phyloP scores from a whole-genome alignment of 129 eudicot species.

The Solidago caesia region DNA sequence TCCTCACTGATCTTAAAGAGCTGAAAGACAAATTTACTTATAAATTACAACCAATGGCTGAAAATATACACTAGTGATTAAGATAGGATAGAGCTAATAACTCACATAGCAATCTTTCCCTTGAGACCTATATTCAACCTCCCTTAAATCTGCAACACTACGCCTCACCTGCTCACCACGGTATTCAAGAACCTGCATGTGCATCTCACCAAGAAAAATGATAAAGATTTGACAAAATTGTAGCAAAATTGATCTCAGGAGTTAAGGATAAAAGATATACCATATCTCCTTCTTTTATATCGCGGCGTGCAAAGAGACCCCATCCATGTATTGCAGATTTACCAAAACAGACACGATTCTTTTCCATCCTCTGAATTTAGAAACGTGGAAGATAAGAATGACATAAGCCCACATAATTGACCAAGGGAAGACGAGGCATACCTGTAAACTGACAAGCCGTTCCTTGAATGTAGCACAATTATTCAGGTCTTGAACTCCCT shows the following conservation, averaged over 20 bases:
- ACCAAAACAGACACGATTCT: slow-evolving; percentile 74
- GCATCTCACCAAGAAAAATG: background rate
- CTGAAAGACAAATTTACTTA: slow-evolving; percentile 40
- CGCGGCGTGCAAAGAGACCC: slow-evolving; percentile 95
- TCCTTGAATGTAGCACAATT: slow-evolving; percentile 62
- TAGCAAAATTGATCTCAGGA: background rate
- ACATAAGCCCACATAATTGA: slow-evolving; percentile 5
- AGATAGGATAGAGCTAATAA: background rate
- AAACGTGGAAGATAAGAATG: slow-evolving; percentile 4
- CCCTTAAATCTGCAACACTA: slow-evolving; percentile 77
- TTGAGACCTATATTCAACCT: slow-evolving; percentile 53
- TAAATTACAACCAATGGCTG: slow-evolving; percentile 5
- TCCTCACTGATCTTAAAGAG: slow-evolving; percentile 92
- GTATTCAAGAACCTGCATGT: slow-evolving; percentile 76
- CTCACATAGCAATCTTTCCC: slow-evolving; percentile 95
- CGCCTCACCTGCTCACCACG: slow-evolving; percentile 87
- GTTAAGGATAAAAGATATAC: slow-evolving; percentile 30
- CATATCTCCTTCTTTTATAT: slow-evolving; percentile 91
- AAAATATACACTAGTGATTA: background rate
- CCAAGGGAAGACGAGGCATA: slow-evolving; percentile 9
- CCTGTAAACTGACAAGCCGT: slow-evolving; percentile 66
- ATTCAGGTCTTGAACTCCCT: slow-evolving; percentile 41
- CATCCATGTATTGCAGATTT: slow-evolving; percentile 97
- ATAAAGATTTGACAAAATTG: background rate
- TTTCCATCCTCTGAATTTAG: slow-evolving; percentile 67